Conservation (phyloP, 352 stramenopile genomes). For the Phytophthora crassamura region DNA sequence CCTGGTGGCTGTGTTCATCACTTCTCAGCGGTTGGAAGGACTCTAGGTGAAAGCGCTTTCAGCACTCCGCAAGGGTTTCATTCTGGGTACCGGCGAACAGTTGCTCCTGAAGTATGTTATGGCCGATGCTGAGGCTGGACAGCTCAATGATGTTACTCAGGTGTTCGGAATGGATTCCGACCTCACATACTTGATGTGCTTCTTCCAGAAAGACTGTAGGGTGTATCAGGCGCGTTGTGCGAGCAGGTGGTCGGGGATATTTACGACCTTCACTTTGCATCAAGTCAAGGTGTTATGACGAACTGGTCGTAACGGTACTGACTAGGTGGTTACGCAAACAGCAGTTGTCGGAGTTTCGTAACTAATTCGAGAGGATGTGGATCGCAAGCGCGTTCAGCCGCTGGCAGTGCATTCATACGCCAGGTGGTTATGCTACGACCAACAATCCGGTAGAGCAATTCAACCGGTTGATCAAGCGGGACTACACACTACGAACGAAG, state of each 20-base stretch:
- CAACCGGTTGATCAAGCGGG: no score
- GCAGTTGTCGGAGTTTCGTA: neutral
- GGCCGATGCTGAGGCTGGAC: neutral
- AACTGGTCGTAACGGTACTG: neutral
- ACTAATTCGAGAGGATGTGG: neutral
- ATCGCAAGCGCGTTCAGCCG: slow-evolving; percentile 2
- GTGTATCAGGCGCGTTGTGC: no score
- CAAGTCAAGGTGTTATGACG: neutral
- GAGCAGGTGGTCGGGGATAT: no score
- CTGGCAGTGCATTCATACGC: slow-evolving; percentile 28
- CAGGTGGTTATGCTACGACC: neutral
- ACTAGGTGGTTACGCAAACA: neutral
- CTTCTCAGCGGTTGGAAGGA: neutral
- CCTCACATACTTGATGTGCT: no score
- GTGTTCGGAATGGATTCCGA: no score
- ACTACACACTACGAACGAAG: slow-evolving; percentile 10
- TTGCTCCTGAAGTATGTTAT: neutral
- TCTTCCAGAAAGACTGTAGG: no score
- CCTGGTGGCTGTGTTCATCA: slow-evolving; percentile 20
- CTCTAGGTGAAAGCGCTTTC: neutral
- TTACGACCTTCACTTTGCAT: slow-evolving; percentile 28
- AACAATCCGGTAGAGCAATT: slow-evolving; percentile 15
- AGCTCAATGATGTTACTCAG: no score
- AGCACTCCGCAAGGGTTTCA: neutral
- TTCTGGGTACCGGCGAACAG: neutral